Conservation (phyloP, 129 eudicot species). For the Lactuca sativa region DNA sequence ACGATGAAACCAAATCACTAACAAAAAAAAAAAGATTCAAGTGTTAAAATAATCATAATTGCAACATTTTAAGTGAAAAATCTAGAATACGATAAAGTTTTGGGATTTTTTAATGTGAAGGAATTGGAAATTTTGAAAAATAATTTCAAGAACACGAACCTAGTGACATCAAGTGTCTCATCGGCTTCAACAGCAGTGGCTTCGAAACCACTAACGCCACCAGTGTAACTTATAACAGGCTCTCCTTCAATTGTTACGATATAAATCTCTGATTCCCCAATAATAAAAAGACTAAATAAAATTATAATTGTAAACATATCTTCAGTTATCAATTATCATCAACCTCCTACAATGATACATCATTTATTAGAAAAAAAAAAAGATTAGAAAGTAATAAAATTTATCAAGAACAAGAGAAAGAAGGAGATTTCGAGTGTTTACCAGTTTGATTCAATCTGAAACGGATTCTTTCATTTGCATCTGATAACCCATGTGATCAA, state of each 20-base stretch:
- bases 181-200: slow-evolving; percentile 86
- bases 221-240: slow-evolving; percentile 77
- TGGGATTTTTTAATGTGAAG: neutral
- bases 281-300: slow-evolving; percentile 37
- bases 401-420: slow-evolving; percentile 5
- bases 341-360: slow-evolving; percentile 28
- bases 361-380: neutral
- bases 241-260: slow-evolving; percentile 84
- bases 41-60: neutral
- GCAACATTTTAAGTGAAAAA: neutral
- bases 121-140: neutral
- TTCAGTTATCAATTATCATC: slow-evolving; percentile 22
- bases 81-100: neutral
- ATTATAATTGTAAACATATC: slow-evolving; percentile 41
- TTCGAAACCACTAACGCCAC: slow-evolving; percentile 76
- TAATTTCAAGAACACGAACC: slow-evolving; percentile 47
- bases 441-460: slow-evolving; percentile 42
- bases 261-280: slow-evolving; percentile 64
- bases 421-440: slow-evolving; percentile 21
- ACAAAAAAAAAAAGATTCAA: slow-evolving; percentile 11
- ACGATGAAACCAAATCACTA: slow-evolving; percentile 79
- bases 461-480: slow-evolving; percentile 23
- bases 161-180: slow-evolving; percentile 74
- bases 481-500: slow-evolving; percentile 38
- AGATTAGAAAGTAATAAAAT: neutral